phyloP scores from a whole-genome alignment of 176 grass and related monocot genomes.

The Canna indica region DNA sequence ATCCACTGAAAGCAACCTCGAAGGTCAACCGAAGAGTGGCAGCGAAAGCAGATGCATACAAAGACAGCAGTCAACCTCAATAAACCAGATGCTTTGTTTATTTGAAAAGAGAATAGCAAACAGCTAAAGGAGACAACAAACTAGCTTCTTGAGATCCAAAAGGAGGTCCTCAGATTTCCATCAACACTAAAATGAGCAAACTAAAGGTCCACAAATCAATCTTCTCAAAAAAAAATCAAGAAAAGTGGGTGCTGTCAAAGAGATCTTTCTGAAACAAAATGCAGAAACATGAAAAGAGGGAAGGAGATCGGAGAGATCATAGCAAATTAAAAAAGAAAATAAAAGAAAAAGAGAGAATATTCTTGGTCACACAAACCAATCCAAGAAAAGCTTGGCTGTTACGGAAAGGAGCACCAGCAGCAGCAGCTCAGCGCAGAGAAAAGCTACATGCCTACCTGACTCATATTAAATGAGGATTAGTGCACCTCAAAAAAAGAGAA shows the following conservation, averaged over 20 bases:
- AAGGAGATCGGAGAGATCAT: background rate
- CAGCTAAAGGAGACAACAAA: background rate
- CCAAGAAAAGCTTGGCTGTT: no score
- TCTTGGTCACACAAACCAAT: background rate
- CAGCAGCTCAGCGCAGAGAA: background rate
- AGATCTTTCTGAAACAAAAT: background rate
- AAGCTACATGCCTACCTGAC: background rate
- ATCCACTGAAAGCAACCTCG: slow-evolving; percentile 8
- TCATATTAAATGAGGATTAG: background rate
- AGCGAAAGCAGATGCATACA: no score
- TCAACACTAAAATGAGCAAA: background rate
- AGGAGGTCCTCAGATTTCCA: background rate
- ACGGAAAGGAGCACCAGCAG: background rate
- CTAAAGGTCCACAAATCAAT: no score
- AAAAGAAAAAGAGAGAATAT: background rate
- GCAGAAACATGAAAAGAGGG: background rate
- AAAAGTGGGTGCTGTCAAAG: no score
- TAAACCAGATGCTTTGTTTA: background rate
- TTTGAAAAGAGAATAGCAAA: background rate
- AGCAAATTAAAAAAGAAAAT: background rate
- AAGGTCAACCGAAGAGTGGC: background rate
- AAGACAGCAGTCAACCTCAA: slow-evolving; percentile 1
- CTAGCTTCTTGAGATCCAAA: background rate
- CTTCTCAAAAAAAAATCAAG: no score
- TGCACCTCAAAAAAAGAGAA: background rate